Conservation (phyloP, 768 basidiomycete genomes). For the Russula earlei region DNA sequence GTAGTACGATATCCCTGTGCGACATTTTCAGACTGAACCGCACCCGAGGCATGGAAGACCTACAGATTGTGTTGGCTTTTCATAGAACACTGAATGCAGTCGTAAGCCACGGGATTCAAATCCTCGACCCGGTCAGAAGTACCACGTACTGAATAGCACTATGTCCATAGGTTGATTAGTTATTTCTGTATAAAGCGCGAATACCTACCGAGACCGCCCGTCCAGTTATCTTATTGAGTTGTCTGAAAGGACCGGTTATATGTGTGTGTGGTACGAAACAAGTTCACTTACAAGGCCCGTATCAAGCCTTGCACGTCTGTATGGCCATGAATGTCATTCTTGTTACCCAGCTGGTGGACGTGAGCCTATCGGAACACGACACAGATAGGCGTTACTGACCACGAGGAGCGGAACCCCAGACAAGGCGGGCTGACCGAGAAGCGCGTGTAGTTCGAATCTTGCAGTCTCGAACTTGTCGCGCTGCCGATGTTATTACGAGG, state of each 20-base stretch:
- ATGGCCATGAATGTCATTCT: conserved; percentile 77
- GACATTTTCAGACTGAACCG: conserved; percentile 7
- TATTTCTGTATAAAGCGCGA: neutral
- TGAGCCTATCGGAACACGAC: neutral
- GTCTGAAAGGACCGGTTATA: conserved; percentile 29
- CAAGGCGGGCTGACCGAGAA: conserved; percentile 58
- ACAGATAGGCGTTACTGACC: conserved; percentile 35
- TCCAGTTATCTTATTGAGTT: conserved; percentile 71
- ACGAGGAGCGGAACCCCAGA: conserved; percentile 73
- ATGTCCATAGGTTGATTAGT: conserved; percentile 3
- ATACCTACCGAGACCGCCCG: conserved; percentile 76
- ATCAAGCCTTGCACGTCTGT: conserved; percentile 80
- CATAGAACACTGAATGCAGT: conserved; percentile 71
- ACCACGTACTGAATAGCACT: conserved; percentile 68
- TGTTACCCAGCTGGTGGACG: conserved; percentile 68
- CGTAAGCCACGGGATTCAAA: neutral
- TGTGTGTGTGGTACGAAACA: neutral
- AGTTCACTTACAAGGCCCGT: conserved; percentile 48
- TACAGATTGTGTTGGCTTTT: conserved; percentile 91
- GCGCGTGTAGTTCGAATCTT: conserved; percentile 74
- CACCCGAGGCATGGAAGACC: conserved; percentile 23
- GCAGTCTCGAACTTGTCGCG: conserved; percentile 75
- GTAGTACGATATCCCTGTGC: conserved; percentile 70
- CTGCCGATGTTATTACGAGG: conserved; percentile 32
- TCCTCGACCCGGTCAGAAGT: neutral